Evolutionary conservation across 352 stramenopile genomes (phyloP).

Genomic region (Thalassiosira livingstoniorum): DNA sequence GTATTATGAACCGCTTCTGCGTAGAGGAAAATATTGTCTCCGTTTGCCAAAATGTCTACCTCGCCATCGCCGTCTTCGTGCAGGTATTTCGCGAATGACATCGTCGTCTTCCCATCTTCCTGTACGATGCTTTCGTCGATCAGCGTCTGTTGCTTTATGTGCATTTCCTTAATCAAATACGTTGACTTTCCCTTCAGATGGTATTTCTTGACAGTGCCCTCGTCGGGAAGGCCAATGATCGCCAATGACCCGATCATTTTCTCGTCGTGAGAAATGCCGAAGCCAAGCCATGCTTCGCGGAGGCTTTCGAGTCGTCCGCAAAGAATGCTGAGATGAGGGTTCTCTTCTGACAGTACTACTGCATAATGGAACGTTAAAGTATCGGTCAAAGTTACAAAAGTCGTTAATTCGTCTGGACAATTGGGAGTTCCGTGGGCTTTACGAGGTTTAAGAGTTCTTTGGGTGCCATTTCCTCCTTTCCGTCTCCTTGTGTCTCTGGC

Average conservation of each 20-base stretch:
- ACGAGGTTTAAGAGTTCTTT: too few relatives aligned
- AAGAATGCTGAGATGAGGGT: conserved; percentile 11
- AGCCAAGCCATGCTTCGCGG: conserved; percentile 23
- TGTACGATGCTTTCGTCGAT: conserved; percentile 37
- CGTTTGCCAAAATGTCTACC: conserved; percentile 26
- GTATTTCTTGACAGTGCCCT: conserved; percentile 29
- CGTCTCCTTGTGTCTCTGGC: too few relatives aligned
- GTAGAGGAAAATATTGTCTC: conserved; percentile 31
- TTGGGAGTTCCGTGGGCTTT: too few relatives aligned
- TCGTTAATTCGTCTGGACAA: too few relatives aligned
- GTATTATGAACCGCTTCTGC: conserved; percentile 15
- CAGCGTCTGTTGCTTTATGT: conserved; percentile 22
- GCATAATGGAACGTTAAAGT: conserved; percentile 34
- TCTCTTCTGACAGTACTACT: conserved; percentile 20
- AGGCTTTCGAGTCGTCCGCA: conserved; percentile 30
- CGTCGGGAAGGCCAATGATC: conserved; percentile 42
- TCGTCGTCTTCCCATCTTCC: conserved; percentile 29
- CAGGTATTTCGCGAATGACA: conserved; percentile 51
- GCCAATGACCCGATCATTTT: conserved; percentile 37
- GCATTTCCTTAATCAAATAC: conserved; percentile 12
- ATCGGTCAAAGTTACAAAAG: too few relatives aligned
- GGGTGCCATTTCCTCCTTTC: too few relatives aligned
- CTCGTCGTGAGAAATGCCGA: conserved; percentile 18
- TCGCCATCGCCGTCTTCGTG: conserved; percentile 22
- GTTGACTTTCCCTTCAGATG: conserved; percentile 12